These are phyloP conservation scores for Phytophthora syringae DNA, from an alignment of 352 stramenopile genomes.

Conservation along the genomic window DNA sequence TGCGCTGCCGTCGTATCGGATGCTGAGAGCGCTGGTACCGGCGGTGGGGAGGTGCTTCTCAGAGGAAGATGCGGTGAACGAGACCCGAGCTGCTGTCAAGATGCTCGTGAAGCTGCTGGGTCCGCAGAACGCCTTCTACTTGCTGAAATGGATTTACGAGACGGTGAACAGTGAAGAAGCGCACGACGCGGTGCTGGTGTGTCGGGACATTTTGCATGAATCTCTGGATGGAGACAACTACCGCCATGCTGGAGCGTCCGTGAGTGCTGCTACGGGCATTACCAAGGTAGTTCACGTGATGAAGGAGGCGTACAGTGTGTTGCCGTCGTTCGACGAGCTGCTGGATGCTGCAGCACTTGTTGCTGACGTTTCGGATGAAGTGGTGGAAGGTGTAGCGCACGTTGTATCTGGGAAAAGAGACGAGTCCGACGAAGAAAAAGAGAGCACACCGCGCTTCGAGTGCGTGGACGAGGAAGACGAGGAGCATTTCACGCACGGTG, in stretches of 20 bases:
- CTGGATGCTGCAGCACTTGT: slow-evolving; percentile 60
- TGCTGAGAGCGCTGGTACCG: slow-evolving; percentile 59
- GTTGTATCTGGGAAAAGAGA: slow-evolving; percentile 19
- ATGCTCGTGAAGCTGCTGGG: slow-evolving; percentile 64
- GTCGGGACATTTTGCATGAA: slow-evolving; percentile 67
- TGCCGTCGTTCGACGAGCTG: slow-evolving; percentile 74
- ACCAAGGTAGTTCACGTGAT: slow-evolving; percentile 52
- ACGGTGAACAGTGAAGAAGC: slow-evolving; percentile 78
- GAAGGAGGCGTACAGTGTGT: slow-evolving; percentile 54
- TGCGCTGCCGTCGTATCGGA: slow-evolving; percentile 69
- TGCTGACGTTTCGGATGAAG: slow-evolving; percentile 67
- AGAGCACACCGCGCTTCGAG: slow-evolving; percentile 38
- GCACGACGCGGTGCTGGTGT: slow-evolving; percentile 71
- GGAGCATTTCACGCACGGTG: slow-evolving; percentile 1
- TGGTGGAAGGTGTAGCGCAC: slow-evolving; percentile 42
- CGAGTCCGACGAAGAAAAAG: slow-evolving; percentile 15
- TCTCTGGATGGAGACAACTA: slow-evolving; percentile 74
- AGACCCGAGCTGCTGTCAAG: slow-evolving; percentile 54
- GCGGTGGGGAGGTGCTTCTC: slow-evolving; percentile 48
- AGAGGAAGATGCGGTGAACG: slow-evolving; percentile 62
- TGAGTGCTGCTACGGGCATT: slow-evolving; percentile 49
- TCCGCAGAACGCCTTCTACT: slow-evolving; percentile 76
- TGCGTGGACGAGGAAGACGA: slow-evolving; percentile 35
- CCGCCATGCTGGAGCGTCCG: slow-evolving; percentile 44
- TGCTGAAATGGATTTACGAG: slow-evolving; percentile 78